Percentiles rank a stretch among this genome's conserved stretches.
phyloP scores from a whole-genome alignment of 768 basidiomycete genomes.

The Suillus decipiens region DNA sequence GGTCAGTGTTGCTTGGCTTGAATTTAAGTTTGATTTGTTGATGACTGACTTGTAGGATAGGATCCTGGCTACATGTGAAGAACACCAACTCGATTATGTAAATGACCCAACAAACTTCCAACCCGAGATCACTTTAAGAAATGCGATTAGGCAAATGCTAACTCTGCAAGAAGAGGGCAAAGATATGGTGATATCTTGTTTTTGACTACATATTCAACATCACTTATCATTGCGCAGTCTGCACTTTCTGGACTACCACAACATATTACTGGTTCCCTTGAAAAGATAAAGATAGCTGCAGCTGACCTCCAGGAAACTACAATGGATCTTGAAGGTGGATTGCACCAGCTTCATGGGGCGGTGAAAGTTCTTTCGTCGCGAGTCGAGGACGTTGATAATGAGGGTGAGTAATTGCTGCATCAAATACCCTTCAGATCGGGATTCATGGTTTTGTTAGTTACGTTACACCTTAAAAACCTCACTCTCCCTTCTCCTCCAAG shows the following conservation, averaged over 20 bases:
- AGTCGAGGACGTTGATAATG: slow-evolving; percentile 42
- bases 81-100: slow-evolving; percentile 59
- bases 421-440: background rate
- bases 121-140: slow-evolving; percentile 69
- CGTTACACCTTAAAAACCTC: slow-evolving; percentile 39
- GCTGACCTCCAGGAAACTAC: slow-evolving; percentile 30
- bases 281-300: slow-evolving; percentile 33
- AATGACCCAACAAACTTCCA: slow-evolving; percentile 75
- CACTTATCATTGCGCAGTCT: slow-evolving; percentile 7
- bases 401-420: slow-evolving; percentile 38
- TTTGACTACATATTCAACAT: background rate
- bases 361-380: slow-evolving; percentile 38
- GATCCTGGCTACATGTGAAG: slow-evolving; percentile 77
- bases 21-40: slow-evolving; percentile 6
- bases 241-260: slow-evolving; percentile 24
- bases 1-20: slow-evolving; percentile 39
- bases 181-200: slow-evolving; percentile 4
- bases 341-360: slow-evolving; percentile 40
- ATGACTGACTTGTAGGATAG: slow-evolving; percentile 54
- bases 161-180: slow-evolving; percentile 18
- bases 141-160: slow-evolving; percentile 62
- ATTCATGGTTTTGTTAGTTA: slow-evolving; percentile 37
- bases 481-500: slow-evolving; percentile 47
- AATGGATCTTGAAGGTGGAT: slow-evolving; percentile 35
- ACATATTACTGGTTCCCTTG: slow-evolving; percentile 35